These are phyloP conservation scores for Ochetophila trinervis DNA, from an alignment of 306 rosid genomes.

Conservation along the genomic window DNA sequence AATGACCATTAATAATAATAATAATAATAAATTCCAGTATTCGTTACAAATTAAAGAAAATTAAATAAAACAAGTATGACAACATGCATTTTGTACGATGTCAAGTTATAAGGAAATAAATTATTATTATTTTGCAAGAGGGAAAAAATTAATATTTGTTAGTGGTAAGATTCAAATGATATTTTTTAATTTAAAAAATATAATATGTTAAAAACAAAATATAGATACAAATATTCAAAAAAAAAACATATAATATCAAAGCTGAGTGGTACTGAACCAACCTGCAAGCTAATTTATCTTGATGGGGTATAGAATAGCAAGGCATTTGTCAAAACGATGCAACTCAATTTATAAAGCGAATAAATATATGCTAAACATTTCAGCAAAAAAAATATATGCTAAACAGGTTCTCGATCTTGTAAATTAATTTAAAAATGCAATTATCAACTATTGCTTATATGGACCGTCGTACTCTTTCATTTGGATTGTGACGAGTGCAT, in stretches of 20 bases:
- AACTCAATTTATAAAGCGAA: background rate
- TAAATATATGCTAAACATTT: background rate
- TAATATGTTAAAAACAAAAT: background rate
- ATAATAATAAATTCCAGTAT: no score
- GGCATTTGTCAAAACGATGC: background rate
- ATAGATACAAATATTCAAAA: no score
- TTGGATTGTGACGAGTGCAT: conserved; percentile 17
- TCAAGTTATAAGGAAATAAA: no score
- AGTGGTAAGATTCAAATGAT: no score
- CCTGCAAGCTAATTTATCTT: background rate
- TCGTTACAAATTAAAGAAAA: no score
- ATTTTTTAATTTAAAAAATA: no score
- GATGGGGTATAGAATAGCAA: background rate
- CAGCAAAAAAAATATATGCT: background rate
- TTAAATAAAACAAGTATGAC: no score
- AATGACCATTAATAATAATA: no score
- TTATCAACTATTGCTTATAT: conserved; percentile 7
- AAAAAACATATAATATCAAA: no score
- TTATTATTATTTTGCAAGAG: no score
- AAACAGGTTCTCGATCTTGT: background rate
- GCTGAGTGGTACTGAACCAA: conserved; percentile 2
- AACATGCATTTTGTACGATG: no score
- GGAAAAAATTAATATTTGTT: no score
- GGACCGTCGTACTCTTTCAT: conserved; percentile 9
- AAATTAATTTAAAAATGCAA: conserved; percentile 8